Base-by-base conservation (phyloP, 495 filamentous ascomycete genomes). In the Penicillium pancosmium region DNA sequence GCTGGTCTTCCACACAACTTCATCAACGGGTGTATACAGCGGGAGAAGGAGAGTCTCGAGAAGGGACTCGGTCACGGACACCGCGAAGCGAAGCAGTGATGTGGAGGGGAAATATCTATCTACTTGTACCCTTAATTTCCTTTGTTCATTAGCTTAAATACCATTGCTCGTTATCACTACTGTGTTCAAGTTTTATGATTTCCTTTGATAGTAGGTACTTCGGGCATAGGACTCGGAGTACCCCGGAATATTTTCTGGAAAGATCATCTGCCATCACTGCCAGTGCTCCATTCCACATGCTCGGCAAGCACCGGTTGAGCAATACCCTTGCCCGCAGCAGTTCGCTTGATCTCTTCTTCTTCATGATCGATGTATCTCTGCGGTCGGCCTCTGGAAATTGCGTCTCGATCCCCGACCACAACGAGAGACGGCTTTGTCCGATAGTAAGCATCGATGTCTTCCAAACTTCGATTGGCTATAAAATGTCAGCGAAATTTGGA, bases 401-500 rank as follows among this genome's bases (percentile, higher is more conserved):
- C 72, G 50, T 75, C 71, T 47, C 60, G 63, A 44, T 82, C 78
- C 4, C 60, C 61, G 56, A 65, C 62, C 19, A 80, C 76, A 27
- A 82, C 55, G 9, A 80, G 56, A 0, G 74, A 62, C 12, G 76
- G 78, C 56, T 79, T 71, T n/a, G 73, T 63, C 41, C 76, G 77
- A 63, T 79, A 82, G 51, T 77, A 80, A 0, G 68, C 68, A 52
- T 81, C 78, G 2, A 80, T 52, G 53, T 80, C 78, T 50, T 80
- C 78, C 0, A 82, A 66, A 36, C 66, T 74, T 5, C 78, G 72
- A 61, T 79, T 80, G 34, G 75, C 70, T 62, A 64, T 56, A 52
- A 31, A 47, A 31, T 16, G 56, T 68, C 59, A 74, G 65, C 54
- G 16, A 34, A 34, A 31, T 9, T 27, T 10, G 2, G 18, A 48